Evolutionary conservation across 129 eudicot genomes (phyloP).

Genomic region (Flaveria brownii): DNA sequence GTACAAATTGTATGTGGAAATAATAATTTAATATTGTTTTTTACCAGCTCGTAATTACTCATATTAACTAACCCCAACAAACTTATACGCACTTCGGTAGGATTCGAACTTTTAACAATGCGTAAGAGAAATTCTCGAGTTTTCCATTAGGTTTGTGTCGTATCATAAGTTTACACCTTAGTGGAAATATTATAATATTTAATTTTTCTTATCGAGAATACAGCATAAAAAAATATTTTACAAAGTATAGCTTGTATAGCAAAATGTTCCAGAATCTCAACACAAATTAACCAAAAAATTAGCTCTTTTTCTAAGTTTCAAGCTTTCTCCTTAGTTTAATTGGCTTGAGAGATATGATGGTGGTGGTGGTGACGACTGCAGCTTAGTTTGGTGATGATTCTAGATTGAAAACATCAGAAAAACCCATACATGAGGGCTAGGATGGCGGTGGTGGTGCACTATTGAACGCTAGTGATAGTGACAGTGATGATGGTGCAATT

Average conservation of each 20-base stretch:
- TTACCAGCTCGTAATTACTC: not conserved
- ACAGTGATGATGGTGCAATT: conserved; percentile 3
- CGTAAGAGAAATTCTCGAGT: too few species aligned
- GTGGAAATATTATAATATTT: too few species aligned
- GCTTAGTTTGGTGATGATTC: conserved; percentile 10
- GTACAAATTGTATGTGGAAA: not conserved
- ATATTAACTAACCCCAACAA: too few species aligned
- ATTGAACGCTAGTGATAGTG: conserved; percentile 2
- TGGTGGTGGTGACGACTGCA: conserved; percentile 1
- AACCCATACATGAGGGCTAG: conserved; percentile 14
- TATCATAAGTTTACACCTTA: too few species aligned
- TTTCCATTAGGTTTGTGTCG: too few species aligned
- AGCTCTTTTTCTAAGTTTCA: not conserved
- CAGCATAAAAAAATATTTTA: not conserved
- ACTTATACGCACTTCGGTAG: too few species aligned
- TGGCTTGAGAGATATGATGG: not conserved
- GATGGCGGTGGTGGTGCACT: conserved; percentile 9
- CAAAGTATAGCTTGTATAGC: not conserved
- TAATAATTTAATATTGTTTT: not conserved
- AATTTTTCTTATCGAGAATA: too few species aligned
- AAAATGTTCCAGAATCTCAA: not conserved
- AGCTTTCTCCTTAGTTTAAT: not conserved
- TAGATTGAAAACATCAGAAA: conserved; percentile 12
- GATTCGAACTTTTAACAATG: too few species aligned
- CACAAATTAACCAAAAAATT: not conserved